phyloP scores from a whole-genome alignment of 228 moss, liverwort and hornwort species.

The Sphagnum fallax region DNA sequence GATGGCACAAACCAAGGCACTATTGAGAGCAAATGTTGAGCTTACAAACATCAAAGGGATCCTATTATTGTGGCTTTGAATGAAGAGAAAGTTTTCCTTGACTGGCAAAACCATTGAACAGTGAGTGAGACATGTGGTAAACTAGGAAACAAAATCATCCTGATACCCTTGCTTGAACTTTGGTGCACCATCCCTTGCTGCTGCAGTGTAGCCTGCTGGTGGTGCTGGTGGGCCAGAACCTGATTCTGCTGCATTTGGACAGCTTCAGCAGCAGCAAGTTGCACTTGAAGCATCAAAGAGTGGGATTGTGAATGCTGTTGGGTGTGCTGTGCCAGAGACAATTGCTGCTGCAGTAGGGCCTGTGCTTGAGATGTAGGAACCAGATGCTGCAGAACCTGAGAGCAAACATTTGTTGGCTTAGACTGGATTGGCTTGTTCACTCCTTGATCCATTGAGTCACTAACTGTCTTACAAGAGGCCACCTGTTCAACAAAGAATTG shows the following conservation, averaged over 20 bases:
- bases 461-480: constrained; percentile 17
- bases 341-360: constrained; percentile 39
- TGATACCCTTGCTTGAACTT: constrained; percentile 48
- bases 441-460: constrained; percentile 19
- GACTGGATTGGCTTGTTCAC: constrained; percentile 22
- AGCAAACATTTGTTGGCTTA: constrained; percentile 22
- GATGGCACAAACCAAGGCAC: too few relatives aligned
- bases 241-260: constrained; percentile 20
- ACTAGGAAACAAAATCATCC: not conserved
- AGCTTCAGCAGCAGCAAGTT: constrained; percentile 15
- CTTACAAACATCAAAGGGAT: too few relatives aligned
- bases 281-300: not conserved
- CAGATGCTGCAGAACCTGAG: constrained; percentile 24
- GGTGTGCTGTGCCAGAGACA: constrained; percentile 29
- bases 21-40: too few relatives aligned
- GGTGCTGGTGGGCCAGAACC: constrained; percentile 41
- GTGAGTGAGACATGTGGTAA: too few relatives aligned
- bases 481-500: constrained; percentile 7
- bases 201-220: constrained; percentile 45
- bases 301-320: constrained; percentile 30
- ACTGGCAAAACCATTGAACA: too few relatives aligned
- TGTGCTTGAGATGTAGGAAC: constrained; percentile 20
- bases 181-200: constrained; percentile 77
- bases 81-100: too few relatives aligned
- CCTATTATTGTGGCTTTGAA: too few relatives aligned